Conservation (phyloP, 1,284 basidiomycete genomes). For the Austroboletus niveus region DNA sequence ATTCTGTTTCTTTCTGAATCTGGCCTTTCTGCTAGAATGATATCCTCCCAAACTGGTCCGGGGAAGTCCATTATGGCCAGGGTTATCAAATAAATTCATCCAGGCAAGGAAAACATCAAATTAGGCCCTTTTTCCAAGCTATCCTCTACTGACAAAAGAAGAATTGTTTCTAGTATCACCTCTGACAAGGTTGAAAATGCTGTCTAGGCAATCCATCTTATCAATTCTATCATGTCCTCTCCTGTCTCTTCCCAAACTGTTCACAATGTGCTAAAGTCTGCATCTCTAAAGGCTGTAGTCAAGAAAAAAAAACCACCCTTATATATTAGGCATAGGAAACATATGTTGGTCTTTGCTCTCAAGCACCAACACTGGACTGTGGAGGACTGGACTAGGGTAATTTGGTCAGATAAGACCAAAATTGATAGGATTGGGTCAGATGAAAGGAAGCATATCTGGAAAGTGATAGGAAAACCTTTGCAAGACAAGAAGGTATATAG, state of each 20-base stretch:
- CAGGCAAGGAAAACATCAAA: conserved; percentile 1
- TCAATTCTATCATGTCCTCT: not conserved
- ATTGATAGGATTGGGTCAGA: conserved; percentile 9
- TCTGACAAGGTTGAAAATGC: not conserved
- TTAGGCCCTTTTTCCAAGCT: conserved; percentile 1
- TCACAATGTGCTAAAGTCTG: too few relatives aligned
- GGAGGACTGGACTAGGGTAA: too few relatives aligned
- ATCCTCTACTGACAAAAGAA: not conserved
- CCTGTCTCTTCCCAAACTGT: too few relatives aligned
- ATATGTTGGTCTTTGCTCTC: too few relatives aligned
- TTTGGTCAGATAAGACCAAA: too few relatives aligned
- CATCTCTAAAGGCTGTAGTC: too few relatives aligned
- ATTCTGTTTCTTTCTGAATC: too few relatives aligned
- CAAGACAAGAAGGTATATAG: not conserved
- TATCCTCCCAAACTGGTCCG: conserved; percentile 3
- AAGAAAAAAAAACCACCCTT: too few relatives aligned
- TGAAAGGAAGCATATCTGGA: conserved; percentile 25
- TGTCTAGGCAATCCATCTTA: conserved; percentile 1
- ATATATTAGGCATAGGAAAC: too few relatives aligned
- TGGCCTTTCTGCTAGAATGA: not conserved
- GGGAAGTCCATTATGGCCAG: conserved; percentile 1
- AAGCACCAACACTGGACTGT: too few relatives aligned
- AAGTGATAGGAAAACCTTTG: conserved; percentile 11
- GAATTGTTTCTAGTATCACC: not conserved
- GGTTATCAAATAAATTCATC: not conserved